These are phyloP conservation scores for Aspergillus pseudoterreus DNA, from an alignment of 2,329 filamentous ascomycete genomes.

Conservation along the genomic window DNA sequence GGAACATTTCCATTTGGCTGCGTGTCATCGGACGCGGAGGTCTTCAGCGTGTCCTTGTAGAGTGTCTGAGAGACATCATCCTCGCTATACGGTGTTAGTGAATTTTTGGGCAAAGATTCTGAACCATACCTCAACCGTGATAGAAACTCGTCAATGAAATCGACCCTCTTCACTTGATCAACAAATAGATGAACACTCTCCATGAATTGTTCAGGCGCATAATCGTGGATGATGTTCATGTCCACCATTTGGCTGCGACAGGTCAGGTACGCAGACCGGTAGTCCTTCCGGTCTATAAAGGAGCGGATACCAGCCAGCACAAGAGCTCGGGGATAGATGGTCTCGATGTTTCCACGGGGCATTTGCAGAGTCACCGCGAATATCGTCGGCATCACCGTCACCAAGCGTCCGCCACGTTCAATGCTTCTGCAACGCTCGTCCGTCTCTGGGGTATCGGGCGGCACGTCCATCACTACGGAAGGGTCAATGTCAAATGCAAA, in stretches of 20 bases:
- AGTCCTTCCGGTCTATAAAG: constrained; percentile 75
- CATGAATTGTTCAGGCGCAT: constrained; percentile 83
- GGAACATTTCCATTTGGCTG: constrained; percentile 23
- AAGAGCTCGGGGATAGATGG: constrained; percentile 87
- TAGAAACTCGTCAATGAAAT: constrained; percentile 86
- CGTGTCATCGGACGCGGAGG: constrained; percentile 27
- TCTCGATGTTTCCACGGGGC: constrained; percentile 93
- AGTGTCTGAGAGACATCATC: constrained; percentile 93
- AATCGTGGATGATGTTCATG: constrained; percentile 95
- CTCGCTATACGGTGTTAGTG: constrained; percentile 49
- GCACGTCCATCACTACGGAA: constrained; percentile 69
- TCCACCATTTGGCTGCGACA: constrained; percentile 93
- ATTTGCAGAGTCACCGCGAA: constrained; percentile 89
- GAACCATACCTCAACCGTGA: constrained; percentile 69
- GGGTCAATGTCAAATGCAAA: neutral
- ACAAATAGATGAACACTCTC: constrained; percentile 71
- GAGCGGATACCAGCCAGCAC: constrained; percentile 85
- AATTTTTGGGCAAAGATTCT: neutral
- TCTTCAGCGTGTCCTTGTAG: constrained; percentile 78
- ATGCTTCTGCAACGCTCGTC: constrained; percentile 91
- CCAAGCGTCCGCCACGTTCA: constrained; percentile 80
- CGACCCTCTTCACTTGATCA: constrained; percentile 74
- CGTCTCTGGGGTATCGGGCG: constrained; percentile 80
- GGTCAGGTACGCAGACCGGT: constrained; percentile 76
- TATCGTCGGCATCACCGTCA: constrained; percentile 83